Percentiles rank a stretch among this genome's conserved stretches.
phyloP scores from a whole-genome alignment of 2,329 filamentous ascomycete species.

The Clathrospora elynae region DNA sequence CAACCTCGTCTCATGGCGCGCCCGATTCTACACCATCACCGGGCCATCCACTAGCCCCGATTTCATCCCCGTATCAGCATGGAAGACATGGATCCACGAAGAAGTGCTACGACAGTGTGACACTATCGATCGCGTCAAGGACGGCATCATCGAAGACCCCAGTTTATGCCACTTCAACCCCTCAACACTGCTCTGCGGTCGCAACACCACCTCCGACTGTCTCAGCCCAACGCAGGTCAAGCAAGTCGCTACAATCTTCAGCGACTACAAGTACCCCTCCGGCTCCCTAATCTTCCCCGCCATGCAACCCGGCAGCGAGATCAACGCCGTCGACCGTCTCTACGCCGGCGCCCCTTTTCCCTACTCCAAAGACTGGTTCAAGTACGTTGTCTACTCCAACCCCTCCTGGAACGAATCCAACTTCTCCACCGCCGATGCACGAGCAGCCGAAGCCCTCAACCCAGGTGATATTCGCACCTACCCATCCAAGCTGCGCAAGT shows the following conservation, averaged over 20 bases:
- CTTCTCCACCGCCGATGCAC: slow-evolving; percentile 20
- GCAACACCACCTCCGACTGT: slow-evolving; percentile 44
- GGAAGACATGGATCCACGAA: slow-evolving; percentile 47
- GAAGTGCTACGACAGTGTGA: slow-evolving; percentile 58
- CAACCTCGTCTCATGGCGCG: slow-evolving; percentile 35
- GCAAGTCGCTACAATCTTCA: slow-evolving; percentile 52
- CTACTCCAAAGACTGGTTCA: slow-evolving; percentile 52
- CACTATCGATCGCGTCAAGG: slow-evolving; percentile 53
- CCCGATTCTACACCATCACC: slow-evolving; percentile 39
- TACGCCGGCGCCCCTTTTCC: slow-evolving; percentile 47
- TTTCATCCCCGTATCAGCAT: slow-evolving; percentile 28
- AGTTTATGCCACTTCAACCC: slow-evolving; percentile 46
- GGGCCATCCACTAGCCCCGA: slow-evolving; percentile 25
- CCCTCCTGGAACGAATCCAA: slow-evolving; percentile 33
- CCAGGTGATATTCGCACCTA: slow-evolving; percentile 47
- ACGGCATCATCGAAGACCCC: slow-evolving; percentile 56
- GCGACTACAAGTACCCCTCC: slow-evolving; percentile 48
- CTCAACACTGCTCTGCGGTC: slow-evolving; percentile 43
- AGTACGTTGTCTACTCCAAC: slow-evolving; percentile 52
- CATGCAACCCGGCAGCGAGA: slow-evolving; percentile 55
- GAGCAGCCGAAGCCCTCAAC: slow-evolving; percentile 44
- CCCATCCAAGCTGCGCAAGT: slow-evolving; percentile 39
- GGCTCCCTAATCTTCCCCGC: slow-evolving; percentile 55
- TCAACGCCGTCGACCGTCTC: slow-evolving; percentile 45
- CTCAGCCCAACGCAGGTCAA: slow-evolving; percentile 51